Evolutionary conservation across 1,139 yeast genomes (phyloP).

Genomic region (Protomyces macrosporus): DNA sequence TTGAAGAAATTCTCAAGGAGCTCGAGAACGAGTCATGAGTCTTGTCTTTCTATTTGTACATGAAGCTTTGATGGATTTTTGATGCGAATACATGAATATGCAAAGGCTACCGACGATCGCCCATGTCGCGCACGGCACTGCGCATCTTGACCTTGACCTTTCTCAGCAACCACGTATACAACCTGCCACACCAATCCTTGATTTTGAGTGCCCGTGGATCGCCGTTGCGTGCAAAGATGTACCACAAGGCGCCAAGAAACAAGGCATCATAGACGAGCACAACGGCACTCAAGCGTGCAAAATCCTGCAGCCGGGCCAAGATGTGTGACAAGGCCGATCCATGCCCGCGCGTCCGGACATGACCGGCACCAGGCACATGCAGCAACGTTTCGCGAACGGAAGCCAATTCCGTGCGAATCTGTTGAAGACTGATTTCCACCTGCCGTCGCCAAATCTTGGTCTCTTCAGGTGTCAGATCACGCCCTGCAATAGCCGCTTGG

Average conservation of each 20-base stretch:
- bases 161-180: conserved; percentile 2
- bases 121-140: conserved; percentile 9
- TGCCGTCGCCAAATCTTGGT: conserved; percentile 21
- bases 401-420: conserved; percentile 21
- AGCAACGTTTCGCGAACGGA: conserved; percentile 18
- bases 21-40: conserved; percentile 42
- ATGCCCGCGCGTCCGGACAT: not conserved
- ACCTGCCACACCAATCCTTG: conserved; percentile 9
- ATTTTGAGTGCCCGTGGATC: conserved; percentile 12
- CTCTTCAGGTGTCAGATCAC: not conserved
- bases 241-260: conserved; percentile 10
- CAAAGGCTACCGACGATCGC: conserved; percentile 4
- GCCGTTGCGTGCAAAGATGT: conserved; percentile 9
- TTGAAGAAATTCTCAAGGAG: conserved; percentile 92
- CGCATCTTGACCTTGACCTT: conserved; percentile 8
- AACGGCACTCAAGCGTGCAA: not conserved
- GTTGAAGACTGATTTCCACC: conserved; percentile 13
- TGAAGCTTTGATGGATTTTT: not conserved
- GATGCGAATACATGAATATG: not conserved
- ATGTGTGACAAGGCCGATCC: conserved; percentile 5
- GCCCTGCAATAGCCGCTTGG: not conserved
- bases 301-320: not conserved
- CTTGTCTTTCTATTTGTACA: not conserved
- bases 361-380: conserved; percentile 3
- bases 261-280: conserved; percentile 13